Conservation (phyloP, 208 protist species). For the Naegleria lovaniensis region DNA sequence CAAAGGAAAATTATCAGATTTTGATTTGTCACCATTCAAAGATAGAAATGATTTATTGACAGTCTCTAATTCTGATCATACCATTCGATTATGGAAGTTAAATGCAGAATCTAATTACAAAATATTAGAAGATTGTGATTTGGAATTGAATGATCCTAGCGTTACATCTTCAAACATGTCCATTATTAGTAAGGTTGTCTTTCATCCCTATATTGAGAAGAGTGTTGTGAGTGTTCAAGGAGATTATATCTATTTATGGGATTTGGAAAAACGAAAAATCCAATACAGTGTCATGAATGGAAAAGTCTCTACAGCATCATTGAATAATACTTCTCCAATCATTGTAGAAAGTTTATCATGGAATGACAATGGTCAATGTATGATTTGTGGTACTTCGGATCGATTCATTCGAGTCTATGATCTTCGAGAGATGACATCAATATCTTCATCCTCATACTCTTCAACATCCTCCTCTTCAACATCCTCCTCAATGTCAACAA, state of each 20-base stretch:
- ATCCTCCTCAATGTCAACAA: background rate
- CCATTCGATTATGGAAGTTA: constrained; percentile 70
- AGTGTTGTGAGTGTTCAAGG: background rate
- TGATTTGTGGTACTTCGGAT: background rate
- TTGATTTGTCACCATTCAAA: background rate
- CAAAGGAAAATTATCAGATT: background rate
- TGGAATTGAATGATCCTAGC: background rate
- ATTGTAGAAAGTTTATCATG: background rate
- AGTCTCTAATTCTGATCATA: constrained; percentile 57
- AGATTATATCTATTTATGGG: background rate
- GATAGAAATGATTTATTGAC: constrained; percentile 51
- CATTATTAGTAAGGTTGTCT: background rate
- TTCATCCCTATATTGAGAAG: background rate
- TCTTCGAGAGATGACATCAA: too few relatives aligned
- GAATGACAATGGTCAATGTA: background rate
- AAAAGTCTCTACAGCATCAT: background rate
- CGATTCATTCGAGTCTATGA: background rate
- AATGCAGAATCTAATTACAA: background rate
- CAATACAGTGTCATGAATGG: background rate
- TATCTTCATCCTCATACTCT: background rate
- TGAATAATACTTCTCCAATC: background rate
- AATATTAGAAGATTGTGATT: background rate
- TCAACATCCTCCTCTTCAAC: background rate
- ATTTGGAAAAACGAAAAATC: background rate
- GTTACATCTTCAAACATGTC: background rate